Conservation (phyloP, 192 early-diverging fungal species). For the Lobosporangium transversale region DNA sequence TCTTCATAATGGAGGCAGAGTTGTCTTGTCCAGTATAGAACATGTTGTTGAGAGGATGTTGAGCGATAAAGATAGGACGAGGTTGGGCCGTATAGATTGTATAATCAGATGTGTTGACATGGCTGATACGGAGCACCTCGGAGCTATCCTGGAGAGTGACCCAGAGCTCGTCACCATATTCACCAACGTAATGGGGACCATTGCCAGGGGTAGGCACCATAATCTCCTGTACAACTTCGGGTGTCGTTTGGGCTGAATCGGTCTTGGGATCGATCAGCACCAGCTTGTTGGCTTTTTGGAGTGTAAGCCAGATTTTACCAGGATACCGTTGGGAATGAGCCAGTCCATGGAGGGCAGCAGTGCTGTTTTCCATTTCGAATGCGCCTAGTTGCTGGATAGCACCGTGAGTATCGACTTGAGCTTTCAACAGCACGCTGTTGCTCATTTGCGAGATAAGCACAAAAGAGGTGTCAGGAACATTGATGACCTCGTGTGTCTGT, state of each 20-base stretch:
- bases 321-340: conserved; percentile 6
- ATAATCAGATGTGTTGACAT: conserved; percentile 8
- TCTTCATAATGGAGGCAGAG: conserved; percentile 19
- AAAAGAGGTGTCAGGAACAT: background rate
- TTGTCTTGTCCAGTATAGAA: conserved; percentile 28
- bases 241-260: background rate
- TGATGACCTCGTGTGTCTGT: conserved; percentile 33
- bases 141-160: conserved; percentile 19
- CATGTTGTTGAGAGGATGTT: conserved; percentile 18
- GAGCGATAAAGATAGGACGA: conserved; percentile 26
- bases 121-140: conserved; percentile 24
- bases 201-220: conserved; percentile 11
- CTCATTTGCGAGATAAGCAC: conserved; percentile 36
- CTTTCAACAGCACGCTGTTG: conserved; percentile 35
- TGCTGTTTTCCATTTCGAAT: conserved; percentile 3
- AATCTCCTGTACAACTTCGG: conserved; percentile 7
- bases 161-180: conserved; percentile 34
- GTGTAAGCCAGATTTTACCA: conserved; percentile 25
- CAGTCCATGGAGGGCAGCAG: conserved; percentile 24
- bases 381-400: background rate
- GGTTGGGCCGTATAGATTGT: conserved; percentile 1
- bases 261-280: conserved; percentile 19
- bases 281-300: conserved; percentile 20
- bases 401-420: conserved; percentile 11
- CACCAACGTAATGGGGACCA: conserved; percentile 35